phyloP scores from a whole-genome alignment of 805 yeast genomes.

The Nakazawaea laoshanensis region DNA sequence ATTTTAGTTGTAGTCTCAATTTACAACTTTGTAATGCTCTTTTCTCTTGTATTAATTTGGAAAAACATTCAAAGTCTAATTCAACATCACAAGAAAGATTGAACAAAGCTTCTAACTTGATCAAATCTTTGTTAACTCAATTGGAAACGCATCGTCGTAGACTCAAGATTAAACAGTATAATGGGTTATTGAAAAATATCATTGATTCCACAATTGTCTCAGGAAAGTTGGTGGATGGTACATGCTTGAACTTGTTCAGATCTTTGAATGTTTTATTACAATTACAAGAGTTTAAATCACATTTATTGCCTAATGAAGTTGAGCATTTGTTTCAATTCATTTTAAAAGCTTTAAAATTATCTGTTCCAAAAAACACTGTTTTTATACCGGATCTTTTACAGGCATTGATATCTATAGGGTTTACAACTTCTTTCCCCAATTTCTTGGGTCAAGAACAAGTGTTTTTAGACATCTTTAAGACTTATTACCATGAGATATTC shows the following conservation, averaged over 20 bases:
- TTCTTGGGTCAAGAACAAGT: neutral
- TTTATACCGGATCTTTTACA: slow-evolving; percentile 15
- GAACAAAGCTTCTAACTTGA: too few relatives aligned
- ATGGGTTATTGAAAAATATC: slow-evolving; percentile 13
- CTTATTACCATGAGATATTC: slow-evolving; percentile 6
- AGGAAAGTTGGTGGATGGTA: slow-evolving; percentile 12
- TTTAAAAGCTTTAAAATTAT: slow-evolving; percentile 13
- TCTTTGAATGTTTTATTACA: slow-evolving; percentile 18
- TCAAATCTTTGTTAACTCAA: too few relatives aligned
- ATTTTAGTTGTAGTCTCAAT: neutral
- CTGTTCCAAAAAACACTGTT: slow-evolving; percentile 1
- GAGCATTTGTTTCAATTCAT: slow-evolving; percentile 11
- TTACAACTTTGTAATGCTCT: too few relatives aligned
- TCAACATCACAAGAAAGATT: too few relatives aligned
- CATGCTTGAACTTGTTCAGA: slow-evolving; percentile 20
- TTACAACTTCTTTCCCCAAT: slow-evolving; percentile 11
- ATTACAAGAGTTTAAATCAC: slow-evolving; percentile 18
- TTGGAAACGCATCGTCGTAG: too few relatives aligned
- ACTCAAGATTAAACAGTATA: slow-evolving; percentile 20
- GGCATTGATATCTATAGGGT: slow-evolving; percentile 13
- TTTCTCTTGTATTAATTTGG: too few relatives aligned
- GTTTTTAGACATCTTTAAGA: neutral
- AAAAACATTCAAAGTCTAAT: too few relatives aligned
- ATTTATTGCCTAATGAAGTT: slow-evolving; percentile 14
- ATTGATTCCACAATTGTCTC: slow-evolving; percentile 5